A percentile compares a stretch with the other conserved stretches of the same genome.
These are phyloP conservation scores for Chrysophaeum taylorii DNA, from an alignment of 352 stramenopile genomes.

Conservation along the genomic window DNA sequence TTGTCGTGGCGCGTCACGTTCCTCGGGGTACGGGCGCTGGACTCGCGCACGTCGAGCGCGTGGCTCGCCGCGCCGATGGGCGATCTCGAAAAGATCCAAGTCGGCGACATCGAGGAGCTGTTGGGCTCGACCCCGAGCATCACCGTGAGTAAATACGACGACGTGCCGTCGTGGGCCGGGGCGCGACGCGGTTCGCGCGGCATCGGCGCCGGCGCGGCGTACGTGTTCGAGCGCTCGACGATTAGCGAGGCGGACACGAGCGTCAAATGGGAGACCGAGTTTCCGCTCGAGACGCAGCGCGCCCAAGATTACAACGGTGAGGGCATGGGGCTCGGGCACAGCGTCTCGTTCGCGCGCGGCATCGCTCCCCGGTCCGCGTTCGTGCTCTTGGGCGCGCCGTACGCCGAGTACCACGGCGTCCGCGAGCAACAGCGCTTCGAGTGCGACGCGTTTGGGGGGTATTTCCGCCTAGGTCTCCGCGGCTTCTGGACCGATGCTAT, in stretches of 20 bases:
- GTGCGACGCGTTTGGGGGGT: conserved; percentile 33
- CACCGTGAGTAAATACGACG: not conserved
- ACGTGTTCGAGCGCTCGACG: conserved; percentile 29
- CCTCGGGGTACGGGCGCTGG: conserved; percentile 36
- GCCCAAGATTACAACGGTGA: conserved; percentile 33
- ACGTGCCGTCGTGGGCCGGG: not conserved
- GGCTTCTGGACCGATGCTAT: conserved; percentile 38
- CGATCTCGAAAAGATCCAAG: conserved; percentile 34
- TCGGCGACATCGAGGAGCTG: conserved; percentile 32
- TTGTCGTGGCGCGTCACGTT: conserved; percentile 40
- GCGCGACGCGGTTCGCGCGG: conserved; percentile 8
- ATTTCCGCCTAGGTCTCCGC: conserved; percentile 36
- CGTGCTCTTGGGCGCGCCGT: conserved; percentile 38
- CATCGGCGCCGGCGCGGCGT: conserved; percentile 34
- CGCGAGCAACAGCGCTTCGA: conserved; percentile 39
- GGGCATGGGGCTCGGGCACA: not conserved
- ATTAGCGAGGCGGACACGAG: conserved; percentile 28
- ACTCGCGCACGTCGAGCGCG: conserved; percentile 37
- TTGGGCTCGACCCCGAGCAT: conserved; percentile 33
- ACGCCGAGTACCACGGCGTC: conserved; percentile 39
- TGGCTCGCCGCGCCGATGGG: conserved; percentile 31
- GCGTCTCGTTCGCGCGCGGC: conserved; percentile 28
- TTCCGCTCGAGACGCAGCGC: conserved; percentile 33
- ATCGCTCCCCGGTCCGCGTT: conserved; percentile 29
- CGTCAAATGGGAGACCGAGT: conserved; percentile 33